Evolutionary conservation across 176 grass and related monocot genomes (phyloP), one percentile per base, ranked within the genome.

Genomic region (Raddia distichophylla): DNA sequence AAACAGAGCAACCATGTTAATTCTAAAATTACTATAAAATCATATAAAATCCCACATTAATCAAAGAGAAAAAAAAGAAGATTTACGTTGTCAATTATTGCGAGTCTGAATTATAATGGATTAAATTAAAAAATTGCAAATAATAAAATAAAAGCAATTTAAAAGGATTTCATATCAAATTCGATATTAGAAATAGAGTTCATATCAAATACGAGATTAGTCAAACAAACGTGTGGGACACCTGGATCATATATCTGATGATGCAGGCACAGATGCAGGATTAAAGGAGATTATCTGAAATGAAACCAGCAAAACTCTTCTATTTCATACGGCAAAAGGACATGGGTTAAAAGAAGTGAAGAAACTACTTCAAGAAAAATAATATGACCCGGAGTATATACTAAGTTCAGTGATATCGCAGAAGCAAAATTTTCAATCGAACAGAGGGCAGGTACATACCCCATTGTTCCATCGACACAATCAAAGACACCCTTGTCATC

Each of bases 401-500:
- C n/a, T 22, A 59, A 64, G 22, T 40, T 15, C 46, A 71, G 64
- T 17, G 10, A 27, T 17, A 83, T 16, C 52, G 22, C 17, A 18
- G 54, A 54, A 65, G n/a, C 45, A 80, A 45, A 76, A 64, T 52
- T 78, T 67, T 49, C 73, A 65, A 66, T 82, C 2, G 73, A 67
- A 82, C 73, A 73, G 10, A 73, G 10, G 73, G 77, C 59, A 78
- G 54, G 67, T 42, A 52, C 27, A 71, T 57, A 51, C 64, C 49
- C 34, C 40, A 85, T 44, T 13, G 13, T 54, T 76, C 47, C 10
- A 56, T 64, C 20, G 64, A 49, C 78, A 67, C 10, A 85, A 64
- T 64, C 44, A 78, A 73, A 73, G 60, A 82, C 73, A 82, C 18
- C 5, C 34, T 67, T 71, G 65, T 59, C 64, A 71, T 59, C 51